A percentile compares a stretch with the other conserved stretches of the same genome.
Conservation (phyloP, 1,284 basidiomycete genomes). For the Singerocomus inundabilis region DNA sequence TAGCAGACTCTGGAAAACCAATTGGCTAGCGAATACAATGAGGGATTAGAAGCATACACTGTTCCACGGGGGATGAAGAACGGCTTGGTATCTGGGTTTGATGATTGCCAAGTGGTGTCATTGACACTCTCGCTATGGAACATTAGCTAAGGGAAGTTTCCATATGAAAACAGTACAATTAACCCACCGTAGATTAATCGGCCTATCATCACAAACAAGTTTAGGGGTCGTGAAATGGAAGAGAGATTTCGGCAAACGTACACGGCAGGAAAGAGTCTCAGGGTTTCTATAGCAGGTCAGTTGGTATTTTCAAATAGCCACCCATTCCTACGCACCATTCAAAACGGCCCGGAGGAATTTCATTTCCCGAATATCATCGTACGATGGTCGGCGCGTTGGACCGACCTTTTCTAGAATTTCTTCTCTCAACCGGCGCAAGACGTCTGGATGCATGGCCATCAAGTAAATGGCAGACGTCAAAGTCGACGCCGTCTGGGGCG, state of each 20-base stretch:
- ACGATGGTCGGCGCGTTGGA: slow-evolving; percentile 43
- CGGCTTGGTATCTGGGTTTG: slow-evolving; percentile 44
- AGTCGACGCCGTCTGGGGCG: slow-evolving; percentile 46
- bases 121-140: slow-evolving; percentile 37
- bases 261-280: slow-evolving; percentile 62
- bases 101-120: slow-evolving; percentile 45
- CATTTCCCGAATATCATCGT: slow-evolving; percentile 55
- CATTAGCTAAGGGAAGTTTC: not conserved
- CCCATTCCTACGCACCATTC: slow-evolving; percentile 42
- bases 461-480: slow-evolving; percentile 55
- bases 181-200: slow-evolving; percentile 46
- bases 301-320: not conserved
- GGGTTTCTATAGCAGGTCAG: slow-evolving; percentile 43
- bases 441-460: slow-evolving; percentile 49
- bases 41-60: slow-evolving; percentile 35
- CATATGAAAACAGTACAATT: not conserved
- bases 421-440: slow-evolving; percentile 46
- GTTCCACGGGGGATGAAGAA: slow-evolving; percentile 54
- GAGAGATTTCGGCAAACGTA: slow-evolving; percentile 30
- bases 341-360: slow-evolving; percentile 59
- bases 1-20: slow-evolving; percentile 40
- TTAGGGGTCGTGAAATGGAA: not conserved
- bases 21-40: not conserved
- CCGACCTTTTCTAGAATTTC: slow-evolving; percentile 56
- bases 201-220: slow-evolving; percentile 33